Conservation (phyloP, 1,284 basidiomycete genomes). For the Neotropicomus parvogracilis region DNA sequence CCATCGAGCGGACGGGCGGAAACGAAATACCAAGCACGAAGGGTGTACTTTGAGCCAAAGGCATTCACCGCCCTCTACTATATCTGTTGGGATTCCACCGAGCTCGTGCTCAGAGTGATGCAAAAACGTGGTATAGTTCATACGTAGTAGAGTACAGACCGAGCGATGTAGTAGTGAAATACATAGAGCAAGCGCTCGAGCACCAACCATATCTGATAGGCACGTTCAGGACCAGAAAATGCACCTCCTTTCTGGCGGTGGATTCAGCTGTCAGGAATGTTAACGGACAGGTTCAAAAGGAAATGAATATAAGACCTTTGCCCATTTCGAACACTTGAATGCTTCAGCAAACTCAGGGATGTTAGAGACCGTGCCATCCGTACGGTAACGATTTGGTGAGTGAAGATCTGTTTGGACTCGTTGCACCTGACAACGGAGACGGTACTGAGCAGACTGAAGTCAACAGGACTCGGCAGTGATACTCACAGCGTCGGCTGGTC, state of each 20-base stretch:
- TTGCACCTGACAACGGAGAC: conserved; percentile 49
- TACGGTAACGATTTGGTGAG: conserved; percentile 75
- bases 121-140: conserved; percentile 1
- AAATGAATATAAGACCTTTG: conserved; percentile 48
- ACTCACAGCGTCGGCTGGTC: conserved; percentile 67
- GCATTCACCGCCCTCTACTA: too few species aligned
- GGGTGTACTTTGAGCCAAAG: conserved; percentile 66
- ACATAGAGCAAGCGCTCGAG: conserved; percentile 14
- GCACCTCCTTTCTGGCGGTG: conserved; percentile 62
- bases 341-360: conserved; percentile 77
- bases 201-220: conserved; percentile 8
- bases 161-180: conserved; percentile 13
- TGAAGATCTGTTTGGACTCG: conserved; percentile 86
- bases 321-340: conserved; percentile 67
- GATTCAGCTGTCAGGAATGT: conserved; percentile 50
- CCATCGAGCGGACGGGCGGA: conserved; percentile 85
- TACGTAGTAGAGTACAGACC: neutral
- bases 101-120: neutral
- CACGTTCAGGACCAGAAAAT: conserved; percentile 55
- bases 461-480: neutral
- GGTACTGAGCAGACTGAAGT: conserved; percentile 15
- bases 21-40: conserved; percentile 97
- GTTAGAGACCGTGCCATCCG: conserved; percentile 79
- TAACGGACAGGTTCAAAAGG: conserved; percentile 4
- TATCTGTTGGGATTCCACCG: neutral